Evolutionary conservation across 768 basidiomycete genomes (phyloP).

Genomic region (Mrakia frigida): DNA sequence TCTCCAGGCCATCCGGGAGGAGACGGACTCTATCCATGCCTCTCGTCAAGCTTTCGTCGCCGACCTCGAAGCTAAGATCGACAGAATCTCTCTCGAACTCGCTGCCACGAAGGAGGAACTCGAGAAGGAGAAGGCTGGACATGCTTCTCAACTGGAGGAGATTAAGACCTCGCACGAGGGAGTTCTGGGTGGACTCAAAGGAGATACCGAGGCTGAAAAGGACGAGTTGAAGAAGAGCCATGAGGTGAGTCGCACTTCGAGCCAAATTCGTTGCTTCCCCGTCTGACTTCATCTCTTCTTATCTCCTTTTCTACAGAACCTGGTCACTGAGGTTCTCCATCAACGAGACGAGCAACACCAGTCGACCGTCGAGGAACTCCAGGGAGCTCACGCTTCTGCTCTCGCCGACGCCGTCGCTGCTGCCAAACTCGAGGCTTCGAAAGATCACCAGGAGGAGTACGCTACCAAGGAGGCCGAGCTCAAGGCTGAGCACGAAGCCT

Average conservation of each 20-base stretch:
- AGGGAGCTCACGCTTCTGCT: neutral
- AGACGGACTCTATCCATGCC: neutral
- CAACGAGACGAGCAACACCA: neutral
- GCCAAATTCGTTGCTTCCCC: neutral
- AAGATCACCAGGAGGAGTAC: neutral
- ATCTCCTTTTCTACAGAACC: neutral
- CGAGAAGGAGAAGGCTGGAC: neutral
- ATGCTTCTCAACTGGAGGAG: neutral
- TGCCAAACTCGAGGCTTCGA: constrained; percentile 4
- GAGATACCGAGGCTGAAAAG: neutral
- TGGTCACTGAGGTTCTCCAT: neutral
- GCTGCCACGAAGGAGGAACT: neutral
- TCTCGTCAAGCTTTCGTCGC: constrained; percentile 8
- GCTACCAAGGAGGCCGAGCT: constrained; percentile 7
- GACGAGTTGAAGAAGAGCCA: neutral
- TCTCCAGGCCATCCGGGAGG: constrained; percentile 16
- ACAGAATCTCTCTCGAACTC: constrained; percentile 10
- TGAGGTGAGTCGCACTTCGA: constrained; percentile 19
- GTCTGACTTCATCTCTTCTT: neutral
- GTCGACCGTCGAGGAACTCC: neutral
- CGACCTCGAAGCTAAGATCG: constrained; percentile 23
- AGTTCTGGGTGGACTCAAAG: neutral
- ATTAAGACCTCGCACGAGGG: neutral
- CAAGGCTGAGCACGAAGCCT: constrained; percentile 1
- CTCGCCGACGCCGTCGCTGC: constrained; percentile 16